Conservation (phyloP, 805 yeast species). For the Naumovozyma castellii region DNA sequence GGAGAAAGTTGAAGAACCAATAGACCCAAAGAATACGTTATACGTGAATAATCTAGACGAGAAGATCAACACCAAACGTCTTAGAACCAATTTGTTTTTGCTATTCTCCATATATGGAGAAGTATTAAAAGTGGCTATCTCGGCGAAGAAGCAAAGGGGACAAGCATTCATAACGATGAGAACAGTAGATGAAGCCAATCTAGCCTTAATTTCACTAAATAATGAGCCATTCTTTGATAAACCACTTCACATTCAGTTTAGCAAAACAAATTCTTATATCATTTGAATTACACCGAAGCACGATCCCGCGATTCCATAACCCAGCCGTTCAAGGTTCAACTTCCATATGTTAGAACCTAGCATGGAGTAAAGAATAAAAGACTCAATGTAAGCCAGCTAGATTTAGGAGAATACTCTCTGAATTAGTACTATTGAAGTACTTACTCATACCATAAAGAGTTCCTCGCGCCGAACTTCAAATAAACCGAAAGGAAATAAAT, state of each 20-base stretch:
- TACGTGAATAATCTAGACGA: slow-evolving; percentile 54
- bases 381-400: too few species aligned
- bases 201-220: slow-evolving; percentile 42
- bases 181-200: slow-evolving; percentile 39
- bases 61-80: slow-evolving; percentile 32
- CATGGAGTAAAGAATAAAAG: too few species aligned
- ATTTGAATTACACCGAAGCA: too few species aligned
- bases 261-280: slow-evolving; percentile 17
- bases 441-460: too few species aligned
- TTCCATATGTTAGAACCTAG: too few species aligned
- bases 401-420: too few species aligned
- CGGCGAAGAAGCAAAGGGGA: slow-evolving; percentile 43
- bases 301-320: too few species aligned
- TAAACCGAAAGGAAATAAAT: too few species aligned
- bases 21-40: slow-evolving; percentile 36
- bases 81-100: slow-evolving; percentile 48
- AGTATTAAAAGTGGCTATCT: slow-evolving; percentile 42
- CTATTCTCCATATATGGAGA: slow-evolving; percentile 59
- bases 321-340: too few species aligned
- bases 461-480: too few species aligned
- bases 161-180: slow-evolving; percentile 57
- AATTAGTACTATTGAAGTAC: too few species aligned
- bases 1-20: not conserved
- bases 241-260: slow-evolving; percentile 37
- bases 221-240: slow-evolving; percentile 45